Evolutionary conservation across 164 flowering plant species (phyloP).

Genomic region (Stephania yunnanensis): DNA sequence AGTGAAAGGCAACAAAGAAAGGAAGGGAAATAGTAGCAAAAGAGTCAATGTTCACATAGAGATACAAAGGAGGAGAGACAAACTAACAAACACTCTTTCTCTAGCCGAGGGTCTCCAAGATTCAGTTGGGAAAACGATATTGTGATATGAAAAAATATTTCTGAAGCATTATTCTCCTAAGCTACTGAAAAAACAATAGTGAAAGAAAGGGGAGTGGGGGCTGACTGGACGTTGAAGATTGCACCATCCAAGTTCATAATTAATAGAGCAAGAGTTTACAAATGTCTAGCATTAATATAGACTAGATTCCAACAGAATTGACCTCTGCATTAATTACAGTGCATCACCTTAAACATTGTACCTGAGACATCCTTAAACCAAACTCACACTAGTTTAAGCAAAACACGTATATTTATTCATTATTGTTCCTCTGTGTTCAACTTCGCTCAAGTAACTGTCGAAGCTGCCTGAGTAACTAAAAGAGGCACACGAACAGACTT

Average conservation of each 20-base stretch:
- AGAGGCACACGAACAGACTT: background rate
- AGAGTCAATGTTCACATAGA: background rate
- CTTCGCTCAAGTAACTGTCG: background rate
- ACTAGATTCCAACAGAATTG: background rate
- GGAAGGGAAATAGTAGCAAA: background rate
- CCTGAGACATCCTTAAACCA: background rate
- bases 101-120: background rate
- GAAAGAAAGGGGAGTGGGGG: background rate
- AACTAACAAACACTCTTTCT: background rate
- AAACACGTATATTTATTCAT: background rate
- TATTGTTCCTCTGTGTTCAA: background rate
- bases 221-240: background rate
- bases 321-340: background rate
- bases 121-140: background rate
- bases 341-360: background rate
- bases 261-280: too few relatives aligned
- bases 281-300: background rate
- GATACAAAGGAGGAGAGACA: background rate
- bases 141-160: background rate
- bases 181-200: background rate
- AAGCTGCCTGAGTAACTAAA: background rate
- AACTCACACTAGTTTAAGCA: background rate
- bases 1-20: background rate
- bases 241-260: background rate
- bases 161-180: background rate